These are phyloP conservation scores for Penicillium ucsense DNA, from an alignment of 495 filamentous ascomycete genomes.

Conservation along the genomic window DNA sequence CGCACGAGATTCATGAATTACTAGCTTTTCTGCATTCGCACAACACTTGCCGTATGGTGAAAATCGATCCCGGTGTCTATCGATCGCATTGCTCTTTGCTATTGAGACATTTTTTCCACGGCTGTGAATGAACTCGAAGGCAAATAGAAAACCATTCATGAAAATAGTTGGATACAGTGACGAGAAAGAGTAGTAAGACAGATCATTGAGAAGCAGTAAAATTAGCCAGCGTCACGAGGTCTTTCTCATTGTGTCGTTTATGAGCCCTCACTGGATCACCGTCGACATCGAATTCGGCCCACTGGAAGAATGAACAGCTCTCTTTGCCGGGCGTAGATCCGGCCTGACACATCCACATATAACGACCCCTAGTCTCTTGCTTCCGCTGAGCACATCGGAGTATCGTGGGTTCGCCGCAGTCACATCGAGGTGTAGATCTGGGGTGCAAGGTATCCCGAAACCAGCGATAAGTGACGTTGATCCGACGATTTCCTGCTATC, in stretches of 20 bases:
- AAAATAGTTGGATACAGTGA: neutral
- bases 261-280: conserved; percentile 61
- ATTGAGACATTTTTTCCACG: too few relatives aligned
- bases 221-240: conserved; percentile 22
- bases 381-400: conserved; percentile 72
- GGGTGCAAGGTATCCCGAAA: conserved; percentile 72
- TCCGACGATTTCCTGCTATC: conserved; percentile 62
- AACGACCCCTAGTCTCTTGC: conserved; percentile 62
- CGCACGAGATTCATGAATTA: too few relatives aligned
- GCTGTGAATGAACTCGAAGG: too few relatives aligned
- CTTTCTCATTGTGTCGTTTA: conserved; percentile 9
- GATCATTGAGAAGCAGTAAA: conserved; percentile 19
- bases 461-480: conserved; percentile 91
- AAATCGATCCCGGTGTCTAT: too few relatives aligned
- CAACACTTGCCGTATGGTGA: too few relatives aligned
- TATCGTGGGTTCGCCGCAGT: conserved; percentile 60
- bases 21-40: too few relatives aligned
- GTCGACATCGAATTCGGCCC: conserved; percentile 83
- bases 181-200: neutral
- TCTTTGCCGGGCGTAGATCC: conserved; percentile 67
- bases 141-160: neutral
- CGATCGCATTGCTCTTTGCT: too few relatives aligned
- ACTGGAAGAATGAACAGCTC: conserved; percentile 74
- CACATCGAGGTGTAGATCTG: conserved; percentile 44
- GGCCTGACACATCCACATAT: conserved; percentile 92